Conservation (phyloP, 1,284 basidiomycete species). For the Ceratobasidium papillatum region DNA sequence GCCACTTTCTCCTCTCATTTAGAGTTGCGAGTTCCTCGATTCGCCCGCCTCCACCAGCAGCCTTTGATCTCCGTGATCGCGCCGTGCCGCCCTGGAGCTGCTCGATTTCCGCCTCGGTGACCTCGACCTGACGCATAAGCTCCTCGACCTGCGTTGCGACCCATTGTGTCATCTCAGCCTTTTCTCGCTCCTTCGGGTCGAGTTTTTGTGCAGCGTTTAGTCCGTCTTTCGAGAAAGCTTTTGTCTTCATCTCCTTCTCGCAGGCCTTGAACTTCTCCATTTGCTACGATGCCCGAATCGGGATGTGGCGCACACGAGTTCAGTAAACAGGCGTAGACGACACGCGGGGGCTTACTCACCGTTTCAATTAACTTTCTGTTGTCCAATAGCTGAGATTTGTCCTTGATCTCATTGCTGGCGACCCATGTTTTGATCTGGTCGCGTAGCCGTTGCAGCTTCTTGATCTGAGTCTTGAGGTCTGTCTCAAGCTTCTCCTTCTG, state of each 20-base stretch:
- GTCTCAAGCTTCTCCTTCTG: conserved; percentile 97
- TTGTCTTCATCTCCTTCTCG: conserved; percentile 99
- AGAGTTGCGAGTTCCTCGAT: conserved; percentile 85
- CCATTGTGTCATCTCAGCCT: conserved; percentile 90
- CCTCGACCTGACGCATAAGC: conserved; percentile 91
- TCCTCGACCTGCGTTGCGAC: conserved; percentile 90
- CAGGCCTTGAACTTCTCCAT: conserved; percentile 99
- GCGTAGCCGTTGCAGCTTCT: conserved; percentile 96
- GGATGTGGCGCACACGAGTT: conserved; percentile 25
- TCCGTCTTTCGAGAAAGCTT: conserved; percentile 99
- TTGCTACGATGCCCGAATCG: conserved; percentile 70
- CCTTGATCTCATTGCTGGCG: conserved; percentile 98
- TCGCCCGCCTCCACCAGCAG: conserved; percentile 78
- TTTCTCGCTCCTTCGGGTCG: conserved; percentile 97
- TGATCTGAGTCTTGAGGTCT: conserved; percentile 97
- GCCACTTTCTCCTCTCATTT: conserved; percentile 97
- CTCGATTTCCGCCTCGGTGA: conserved; percentile 96
- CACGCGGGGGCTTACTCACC: conserved; percentile 64
- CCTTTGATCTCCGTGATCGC: conserved; percentile 63
- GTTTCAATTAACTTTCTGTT: conserved; percentile 97
- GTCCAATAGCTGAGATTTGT: conserved; percentile 93
- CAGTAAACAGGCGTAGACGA: conserved; percentile 23
- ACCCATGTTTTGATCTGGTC: conserved; percentile 99
- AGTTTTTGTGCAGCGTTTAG: conserved; percentile 93
- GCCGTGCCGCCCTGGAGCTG: conserved; percentile 71